Evolutionary conservation across 2,329 filamentous ascomycete species (phyloP), one percentile per base, ranked within the genome.

Genomic region (Xylariaceae sp.): DNA sequence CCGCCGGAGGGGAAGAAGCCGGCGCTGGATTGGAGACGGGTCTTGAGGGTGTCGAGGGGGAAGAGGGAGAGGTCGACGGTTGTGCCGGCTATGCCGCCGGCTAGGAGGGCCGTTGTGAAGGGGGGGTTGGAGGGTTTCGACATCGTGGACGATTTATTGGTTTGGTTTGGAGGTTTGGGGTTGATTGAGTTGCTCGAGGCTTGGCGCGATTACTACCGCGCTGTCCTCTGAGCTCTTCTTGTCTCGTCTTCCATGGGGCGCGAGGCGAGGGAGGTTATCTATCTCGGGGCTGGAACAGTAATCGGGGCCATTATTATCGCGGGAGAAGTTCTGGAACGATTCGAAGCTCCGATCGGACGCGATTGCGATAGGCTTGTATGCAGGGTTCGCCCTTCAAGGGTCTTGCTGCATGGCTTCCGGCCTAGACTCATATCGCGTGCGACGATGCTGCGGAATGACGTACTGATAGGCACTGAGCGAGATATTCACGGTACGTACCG

Each of bases 11-110:
- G 81, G 71, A 90, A 85, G 79, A 96, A 92, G 73, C 88, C 86
- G 58, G 81, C 73, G 52, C 83, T 83, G 64, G 92, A 91, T 78
- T 99, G 94, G 5, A 99, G 90, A 13, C 94, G 92, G 49, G 95
- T 99, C 78, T 99, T 99, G 72, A 99, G 87, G 0, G 94, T 99
- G 82, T 99, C 95, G 80, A 99, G 91, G 0, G 94, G 94, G 80
- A 90, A 99, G 72, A 99, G 90, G 58, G 92, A 92, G 70, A 96
- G 87, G 83, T 99, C 94, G 75, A 97, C 94, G 11, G 92, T 96
- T 52, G 94, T 94, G 72, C 94, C 94, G 66, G 94, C 94, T 66
- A 97, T 79, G 71, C 87, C 94, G 74, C 94, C 94, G 67, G 94
- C 91, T 80, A 87, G 73, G 68, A 88, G 84, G 70, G 85, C 83